Evolutionary conservation across 345 rosid genomes (phyloP).

Genomic region (Camelina sativa): DNA sequence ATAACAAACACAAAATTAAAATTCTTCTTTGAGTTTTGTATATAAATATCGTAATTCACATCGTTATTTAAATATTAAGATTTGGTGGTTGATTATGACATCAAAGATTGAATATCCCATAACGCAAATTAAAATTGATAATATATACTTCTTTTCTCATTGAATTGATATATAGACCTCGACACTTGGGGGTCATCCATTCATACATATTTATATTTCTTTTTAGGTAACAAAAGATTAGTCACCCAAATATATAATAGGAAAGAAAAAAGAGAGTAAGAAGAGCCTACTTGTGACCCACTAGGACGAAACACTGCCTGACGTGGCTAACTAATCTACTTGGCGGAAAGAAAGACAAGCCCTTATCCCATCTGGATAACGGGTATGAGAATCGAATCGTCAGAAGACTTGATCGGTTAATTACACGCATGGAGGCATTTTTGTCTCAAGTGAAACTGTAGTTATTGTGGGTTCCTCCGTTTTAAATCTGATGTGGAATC

Average conservation of each 20-base stretch:
- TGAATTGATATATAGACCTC: neutral
- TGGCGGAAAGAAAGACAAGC: slow-evolving; percentile 30
- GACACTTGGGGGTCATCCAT: slow-evolving; percentile 18
- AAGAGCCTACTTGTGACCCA: slow-evolving; percentile 20
- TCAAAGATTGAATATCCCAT: slow-evolving; percentile 6
- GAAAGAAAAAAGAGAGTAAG: neutral
- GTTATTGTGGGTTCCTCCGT: slow-evolving; percentile 17
- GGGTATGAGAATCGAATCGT: slow-evolving; percentile 2
- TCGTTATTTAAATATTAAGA: slow-evolving; percentile 19
- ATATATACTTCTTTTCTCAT: neutral
- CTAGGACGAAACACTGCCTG: slow-evolving; percentile 28
- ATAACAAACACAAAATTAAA: neutral
- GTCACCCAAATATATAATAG: neutral
- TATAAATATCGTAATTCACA: slow-evolving; percentile 35
- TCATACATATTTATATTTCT: slow-evolving; percentile 6
- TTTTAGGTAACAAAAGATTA: slow-evolving; percentile 11
- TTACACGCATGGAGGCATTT: neutral
- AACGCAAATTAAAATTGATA: neutral
- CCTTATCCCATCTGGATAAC: slow-evolving; percentile 24
- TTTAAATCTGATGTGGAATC: neutral
- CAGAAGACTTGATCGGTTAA: neutral
- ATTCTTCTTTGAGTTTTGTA: slow-evolving; percentile 10
- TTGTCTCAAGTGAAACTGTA: slow-evolving; percentile 17
- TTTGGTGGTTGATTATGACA: slow-evolving; percentile 41
- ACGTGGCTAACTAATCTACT: slow-evolving; percentile 44